Percentiles rank a stretch among this genome's conserved stretches.
Evolutionary conservation across 176 grass and related monocot genomes (phyloP).

Genomic region (Hordeum marinum): DNA sequence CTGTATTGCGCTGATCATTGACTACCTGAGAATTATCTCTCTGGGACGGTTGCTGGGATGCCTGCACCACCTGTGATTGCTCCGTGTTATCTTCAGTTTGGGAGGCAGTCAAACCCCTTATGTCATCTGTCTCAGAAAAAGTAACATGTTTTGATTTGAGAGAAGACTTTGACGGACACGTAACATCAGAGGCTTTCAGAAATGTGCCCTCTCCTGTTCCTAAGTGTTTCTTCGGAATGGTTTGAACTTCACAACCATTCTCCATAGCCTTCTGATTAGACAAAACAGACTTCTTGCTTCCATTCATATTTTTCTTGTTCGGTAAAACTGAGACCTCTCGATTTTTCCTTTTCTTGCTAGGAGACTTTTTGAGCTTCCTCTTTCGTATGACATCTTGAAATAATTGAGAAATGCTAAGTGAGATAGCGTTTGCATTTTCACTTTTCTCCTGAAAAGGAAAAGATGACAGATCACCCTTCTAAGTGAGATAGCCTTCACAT

Average conservation of each 20-base stretch:
- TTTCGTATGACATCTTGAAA: conserved; percentile 46
- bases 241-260: conserved; percentile 44
- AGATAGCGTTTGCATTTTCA: conserved; percentile 11
- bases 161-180: conserved; percentile 14
- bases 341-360: conserved; percentile 48
- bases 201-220: conserved; percentile 15
- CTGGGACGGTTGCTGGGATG: conserved; percentile 13
- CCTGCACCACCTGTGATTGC: conserved; percentile 31
- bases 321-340: conserved; percentile 30
- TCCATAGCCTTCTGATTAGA: conserved; percentile 31
- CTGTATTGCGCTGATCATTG: conserved; percentile 18
- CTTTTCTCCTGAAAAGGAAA: conserved; percentile 54
- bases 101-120: conserved; percentile 27
- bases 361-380: conserved; percentile 28
- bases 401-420: conserved; percentile 48
- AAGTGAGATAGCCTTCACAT: too few relatives aligned
- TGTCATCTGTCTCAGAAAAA: conserved; percentile 46
- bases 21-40: conserved; percentile 15
- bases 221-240: conserved; percentile 54
- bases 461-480: conserved; percentile 9
- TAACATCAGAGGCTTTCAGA: conserved; percentile 17
- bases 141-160: conserved; percentile 52
- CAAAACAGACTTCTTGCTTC: conserved; percentile 36
- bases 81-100: conserved; percentile 32
- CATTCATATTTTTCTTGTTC: conserved; percentile 43